Conservation (phyloP, 2,329 filamentous ascomycete species). For the Sporothrix variecibatus region DNA sequence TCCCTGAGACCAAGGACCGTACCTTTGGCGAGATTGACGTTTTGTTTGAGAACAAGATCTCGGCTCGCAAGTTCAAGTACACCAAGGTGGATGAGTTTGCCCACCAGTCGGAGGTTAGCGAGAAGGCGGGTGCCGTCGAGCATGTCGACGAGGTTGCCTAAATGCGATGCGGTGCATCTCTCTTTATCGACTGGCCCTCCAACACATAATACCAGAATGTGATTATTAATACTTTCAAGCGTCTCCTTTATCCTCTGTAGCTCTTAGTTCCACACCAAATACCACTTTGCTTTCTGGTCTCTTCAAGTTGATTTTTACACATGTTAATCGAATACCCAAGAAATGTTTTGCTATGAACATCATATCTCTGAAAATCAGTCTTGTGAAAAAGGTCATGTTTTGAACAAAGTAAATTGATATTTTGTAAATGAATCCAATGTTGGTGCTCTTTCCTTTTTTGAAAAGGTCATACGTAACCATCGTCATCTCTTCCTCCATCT, state of each 20-base stretch:
- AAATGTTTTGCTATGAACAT: too few species aligned
- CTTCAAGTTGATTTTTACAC: background rate
- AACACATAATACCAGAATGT: too few species aligned
- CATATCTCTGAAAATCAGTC: too few species aligned
- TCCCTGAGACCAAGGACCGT: conserved; percentile 52
- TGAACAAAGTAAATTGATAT: too few species aligned
- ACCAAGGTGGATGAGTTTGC: conserved; percentile 2
- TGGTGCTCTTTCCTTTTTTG: too few species aligned
- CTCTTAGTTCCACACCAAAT: background rate
- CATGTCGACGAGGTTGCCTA: conserved; percentile 8
- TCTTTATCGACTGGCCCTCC: background rate
- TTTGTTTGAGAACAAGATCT: conserved; percentile 51
- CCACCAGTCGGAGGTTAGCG: background rate
- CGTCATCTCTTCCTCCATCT: too few species aligned
- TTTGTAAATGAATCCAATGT: too few species aligned
- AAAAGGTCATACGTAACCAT: too few species aligned
- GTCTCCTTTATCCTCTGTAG: background rate
- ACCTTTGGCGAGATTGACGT: conserved; percentile 58
- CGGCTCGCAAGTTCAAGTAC: conserved; percentile 40
- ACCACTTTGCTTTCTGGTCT: background rate
- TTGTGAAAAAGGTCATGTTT: too few species aligned
- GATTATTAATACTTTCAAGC: too few species aligned
- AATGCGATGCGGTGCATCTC: background rate
- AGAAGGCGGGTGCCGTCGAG: background rate
- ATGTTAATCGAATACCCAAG: too few species aligned